phyloP scores from a whole-genome alignment of 192 early-diverging fungal genomes.

The Spizellomyces punctatus region DNA sequence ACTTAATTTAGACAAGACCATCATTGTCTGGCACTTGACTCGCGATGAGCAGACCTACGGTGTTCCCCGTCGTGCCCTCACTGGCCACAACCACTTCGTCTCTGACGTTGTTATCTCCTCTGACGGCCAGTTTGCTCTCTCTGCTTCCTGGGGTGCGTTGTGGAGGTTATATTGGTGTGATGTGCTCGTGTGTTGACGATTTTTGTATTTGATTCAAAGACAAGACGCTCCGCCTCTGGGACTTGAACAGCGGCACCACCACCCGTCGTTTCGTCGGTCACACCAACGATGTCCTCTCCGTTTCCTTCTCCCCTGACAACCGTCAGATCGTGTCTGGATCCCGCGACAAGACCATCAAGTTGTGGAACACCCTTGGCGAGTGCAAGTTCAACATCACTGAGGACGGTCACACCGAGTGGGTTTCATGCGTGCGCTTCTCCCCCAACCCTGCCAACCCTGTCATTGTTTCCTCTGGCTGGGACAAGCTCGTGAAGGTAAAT shows the following conservation, averaged over 20 bases:
- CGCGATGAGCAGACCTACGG: constrained; percentile 94
- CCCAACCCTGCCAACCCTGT: constrained; percentile 98
- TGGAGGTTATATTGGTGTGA: constrained; percentile 1
- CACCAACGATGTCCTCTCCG: constrained; percentile 96
- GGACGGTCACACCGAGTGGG: constrained; percentile 98
- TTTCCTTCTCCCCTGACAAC: constrained; percentile 99
- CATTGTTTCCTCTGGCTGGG: constrained; percentile 98
- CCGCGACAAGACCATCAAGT: constrained; percentile 98
- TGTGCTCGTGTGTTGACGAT: background rate
- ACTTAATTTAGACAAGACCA: constrained; percentile 81
- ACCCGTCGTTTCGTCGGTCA: constrained; percentile 97
- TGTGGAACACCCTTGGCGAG: constrained; percentile 99
- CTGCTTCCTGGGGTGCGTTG: constrained; percentile 86
- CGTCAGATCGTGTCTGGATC: constrained; percentile 98
- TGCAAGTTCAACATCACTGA: constrained; percentile 99
- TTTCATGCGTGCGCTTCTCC: constrained; percentile 98
- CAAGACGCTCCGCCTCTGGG: constrained; percentile 99
- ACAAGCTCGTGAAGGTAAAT: constrained; percentile 98
- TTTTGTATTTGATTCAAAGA: constrained; percentile 51
- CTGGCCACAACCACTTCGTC: constrained; percentile 99
- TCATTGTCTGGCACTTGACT: constrained; percentile 97
- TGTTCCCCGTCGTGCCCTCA: constrained; percentile 83
- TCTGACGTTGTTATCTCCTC: constrained; percentile 98
- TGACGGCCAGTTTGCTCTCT: constrained; percentile 98
- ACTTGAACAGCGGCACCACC: constrained; percentile 92